phyloP scores from a whole-genome alignment of 2,329 filamentous ascomycete species.

The Colletotrichum trifolii region DNA sequence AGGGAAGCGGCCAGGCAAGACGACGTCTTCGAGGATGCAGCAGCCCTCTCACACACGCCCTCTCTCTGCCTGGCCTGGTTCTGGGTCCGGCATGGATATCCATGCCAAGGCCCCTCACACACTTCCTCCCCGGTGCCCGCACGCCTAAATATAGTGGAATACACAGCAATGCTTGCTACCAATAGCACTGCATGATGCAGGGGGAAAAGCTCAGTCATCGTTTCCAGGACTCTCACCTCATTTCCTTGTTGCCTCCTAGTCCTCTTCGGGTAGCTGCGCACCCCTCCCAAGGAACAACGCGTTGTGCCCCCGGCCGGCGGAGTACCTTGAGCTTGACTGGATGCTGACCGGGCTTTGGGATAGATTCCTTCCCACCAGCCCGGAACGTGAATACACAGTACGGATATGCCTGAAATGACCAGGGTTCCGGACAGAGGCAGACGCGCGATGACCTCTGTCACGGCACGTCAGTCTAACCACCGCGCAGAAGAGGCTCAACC shows the following conservation, averaged over 20 bases:
- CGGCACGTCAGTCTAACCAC: background rate
- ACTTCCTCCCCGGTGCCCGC: conserved; percentile 7
- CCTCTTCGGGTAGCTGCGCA: conserved; percentile 16
- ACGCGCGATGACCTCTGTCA: conserved; percentile 4
- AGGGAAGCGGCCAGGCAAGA: no score
- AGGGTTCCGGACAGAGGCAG: conserved; percentile 5
- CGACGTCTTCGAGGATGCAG: no score
- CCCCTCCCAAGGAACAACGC: conserved; percentile 1
- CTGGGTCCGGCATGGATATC: conserved; percentile 31
- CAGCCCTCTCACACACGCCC: no score
- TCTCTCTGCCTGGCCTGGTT: no score
- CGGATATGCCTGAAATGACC: background rate
- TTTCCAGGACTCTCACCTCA: conserved; percentile 22
- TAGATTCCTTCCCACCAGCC: background rate
- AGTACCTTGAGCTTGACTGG: conserved; percentile 13
- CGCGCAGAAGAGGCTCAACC: conserved; percentile 4
- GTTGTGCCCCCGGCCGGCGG: conserved; percentile 8
- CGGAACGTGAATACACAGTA: background rate
- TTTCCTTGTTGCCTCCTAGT: conserved; percentile 20
- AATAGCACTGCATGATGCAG: conserved; percentile 36
- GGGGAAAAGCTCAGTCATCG: conserved; percentile 27
- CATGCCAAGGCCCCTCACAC: conserved; percentile 16
- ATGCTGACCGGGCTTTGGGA: background rate
- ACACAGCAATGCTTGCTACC: conserved; percentile 27
- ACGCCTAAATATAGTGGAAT: conserved; percentile 35